phyloP scores from a whole-genome alignment of 1,139 yeast species.

The Debaryomycetaceae sp. region DNA sequence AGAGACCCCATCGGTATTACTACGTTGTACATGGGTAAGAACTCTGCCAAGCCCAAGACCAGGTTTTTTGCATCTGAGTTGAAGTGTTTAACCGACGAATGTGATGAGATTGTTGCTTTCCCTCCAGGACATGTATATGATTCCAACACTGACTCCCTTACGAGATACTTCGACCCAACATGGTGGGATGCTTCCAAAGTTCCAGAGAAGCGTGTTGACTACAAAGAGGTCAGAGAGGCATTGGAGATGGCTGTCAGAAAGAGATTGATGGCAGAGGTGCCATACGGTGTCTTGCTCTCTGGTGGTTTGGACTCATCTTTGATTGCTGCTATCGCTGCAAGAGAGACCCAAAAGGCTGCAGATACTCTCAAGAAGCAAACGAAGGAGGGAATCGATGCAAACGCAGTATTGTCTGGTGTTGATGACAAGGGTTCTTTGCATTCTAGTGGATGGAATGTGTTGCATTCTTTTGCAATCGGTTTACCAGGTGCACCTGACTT shows the following conservation, averaged over 20 bases:
- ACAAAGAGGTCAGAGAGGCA: conserved; percentile 65
- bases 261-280: conserved; percentile 99
- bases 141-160: conserved; percentile 77
- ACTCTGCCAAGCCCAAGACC: conserved; percentile 65
- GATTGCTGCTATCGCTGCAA: conserved; percentile 94
- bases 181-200: conserved; percentile 87
- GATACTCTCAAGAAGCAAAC: conserved; percentile 31
- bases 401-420: conserved; percentile 79
- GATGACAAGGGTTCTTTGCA: conserved; percentile 83
- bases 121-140: conserved; percentile 99
- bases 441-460: conserved; percentile 73
- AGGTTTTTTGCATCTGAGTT: conserved; percentile 91
- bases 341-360: conserved; percentile 85
- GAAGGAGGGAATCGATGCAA: conserved; percentile 46
- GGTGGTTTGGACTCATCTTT: conserved; percentile 97
- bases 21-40: conserved; percentile 91
- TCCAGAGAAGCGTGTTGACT: conserved; percentile 76
- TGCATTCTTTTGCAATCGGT: conserved; percentile 97
- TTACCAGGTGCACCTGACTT: conserved; percentile 97
- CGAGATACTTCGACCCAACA: conserved; percentile 84
- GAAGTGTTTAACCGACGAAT: conserved; percentile 89
- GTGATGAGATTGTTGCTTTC: conserved; percentile 90
- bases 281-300: conserved; percentile 92
- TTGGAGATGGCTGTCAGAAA: conserved; percentile 95
- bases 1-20: conserved; percentile 98